Evolutionary conservation across 2,329 filamentous ascomycete species (phyloP).

Genomic region (Aureobasidium namibiae): DNA sequence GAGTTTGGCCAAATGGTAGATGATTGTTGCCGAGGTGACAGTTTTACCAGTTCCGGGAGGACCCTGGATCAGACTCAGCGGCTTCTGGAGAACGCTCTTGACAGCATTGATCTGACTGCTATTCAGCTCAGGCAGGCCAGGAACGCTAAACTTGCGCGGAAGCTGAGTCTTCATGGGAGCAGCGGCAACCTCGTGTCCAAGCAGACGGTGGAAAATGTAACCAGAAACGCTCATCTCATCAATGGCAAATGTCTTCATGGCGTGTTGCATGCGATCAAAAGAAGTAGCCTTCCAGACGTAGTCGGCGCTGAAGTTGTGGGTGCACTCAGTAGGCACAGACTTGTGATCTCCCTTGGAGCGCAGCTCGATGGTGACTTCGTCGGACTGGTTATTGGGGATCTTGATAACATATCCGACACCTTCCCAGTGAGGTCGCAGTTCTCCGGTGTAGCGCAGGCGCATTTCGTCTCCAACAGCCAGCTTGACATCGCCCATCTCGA

Average conservation of each 20-base stretch:
- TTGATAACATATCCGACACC: constrained; percentile 98
- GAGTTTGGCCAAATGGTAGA: constrained; percentile 93
- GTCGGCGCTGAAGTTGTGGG: constrained; percentile 95
- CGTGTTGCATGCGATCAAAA: constrained; percentile 97
- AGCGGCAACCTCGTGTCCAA: constrained; percentile 89
- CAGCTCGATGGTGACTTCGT: constrained; percentile 92
- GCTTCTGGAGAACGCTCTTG: constrained; percentile 87
- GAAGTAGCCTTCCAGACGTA: constrained; percentile 99
- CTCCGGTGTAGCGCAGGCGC: constrained; percentile 92
- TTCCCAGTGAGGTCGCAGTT: constrained; percentile 87
- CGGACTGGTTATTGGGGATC: constrained; percentile 97
- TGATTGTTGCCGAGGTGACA: constrained; percentile 96
- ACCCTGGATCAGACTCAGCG: constrained; percentile 90
- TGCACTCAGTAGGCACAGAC: constrained; percentile 88
- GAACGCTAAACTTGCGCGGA: constrained; percentile 94
- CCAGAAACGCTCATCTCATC: constrained; percentile 98
- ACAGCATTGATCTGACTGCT: constrained; percentile 93
- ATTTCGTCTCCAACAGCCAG: constrained; percentile 97
- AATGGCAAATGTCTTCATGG: constrained; percentile 98
- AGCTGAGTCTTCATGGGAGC: constrained; percentile 93
- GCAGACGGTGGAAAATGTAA: constrained; percentile 94
- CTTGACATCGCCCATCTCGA: constrained; percentile 96
- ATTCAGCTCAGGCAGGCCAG: constrained; percentile 88
- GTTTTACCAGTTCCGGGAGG: constrained; percentile 97
- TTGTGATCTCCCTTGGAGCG: constrained; percentile 94